Evolutionary conservation across 2,329 filamentous ascomycete genomes (phyloP).

Genomic region (Apiospora hydei): DNA sequence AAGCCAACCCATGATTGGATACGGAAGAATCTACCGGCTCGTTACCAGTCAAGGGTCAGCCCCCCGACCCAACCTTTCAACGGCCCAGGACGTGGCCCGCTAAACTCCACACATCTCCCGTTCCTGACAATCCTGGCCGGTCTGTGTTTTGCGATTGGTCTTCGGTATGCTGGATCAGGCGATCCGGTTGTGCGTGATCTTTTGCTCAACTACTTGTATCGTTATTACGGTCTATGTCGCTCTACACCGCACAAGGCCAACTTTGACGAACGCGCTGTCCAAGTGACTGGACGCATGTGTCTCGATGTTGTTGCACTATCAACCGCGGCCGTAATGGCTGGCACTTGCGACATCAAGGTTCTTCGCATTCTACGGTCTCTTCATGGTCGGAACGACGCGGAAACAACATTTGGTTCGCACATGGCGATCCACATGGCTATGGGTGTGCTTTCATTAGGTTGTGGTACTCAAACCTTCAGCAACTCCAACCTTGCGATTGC

Average conservation of each 20-base stretch:
- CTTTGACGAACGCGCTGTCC: constrained; percentile 86
- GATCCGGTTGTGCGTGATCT: constrained; percentile 78
- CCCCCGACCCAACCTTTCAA: constrained; percentile 62
- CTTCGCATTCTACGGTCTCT: constrained; percentile 86
- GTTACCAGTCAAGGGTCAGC: constrained; percentile 69
- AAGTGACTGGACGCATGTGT: constrained; percentile 86
- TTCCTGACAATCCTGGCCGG: constrained; percentile 93
- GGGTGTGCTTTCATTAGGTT: constrained; percentile 88
- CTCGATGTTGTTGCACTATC: constrained; percentile 87
- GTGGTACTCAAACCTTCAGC: constrained; percentile 90
- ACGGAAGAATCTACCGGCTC: constrained; percentile 71
- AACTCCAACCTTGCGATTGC: constrained; percentile 88
- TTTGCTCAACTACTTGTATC: constrained; percentile 82
- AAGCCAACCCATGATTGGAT: constrained; percentile 79
- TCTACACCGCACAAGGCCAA: constrained; percentile 44
- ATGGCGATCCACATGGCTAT: constrained; percentile 92
- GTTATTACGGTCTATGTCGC: constrained; percentile 80
- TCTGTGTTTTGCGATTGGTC: constrained; percentile 80
- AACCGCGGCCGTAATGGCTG: constrained; percentile 90
- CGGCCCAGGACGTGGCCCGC: constrained; percentile 39
- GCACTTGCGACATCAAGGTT: constrained; percentile 86
- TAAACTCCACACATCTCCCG: constrained; percentile 85
- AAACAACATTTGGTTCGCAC: constrained; percentile 92
- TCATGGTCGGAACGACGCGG: constrained; percentile 83
- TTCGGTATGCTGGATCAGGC: constrained; percentile 78